These are phyloP conservation scores for Umbelopsis ramanniana DNA, from an alignment of 192 early-diverging fungal species.

Conservation along the genomic window DNA sequence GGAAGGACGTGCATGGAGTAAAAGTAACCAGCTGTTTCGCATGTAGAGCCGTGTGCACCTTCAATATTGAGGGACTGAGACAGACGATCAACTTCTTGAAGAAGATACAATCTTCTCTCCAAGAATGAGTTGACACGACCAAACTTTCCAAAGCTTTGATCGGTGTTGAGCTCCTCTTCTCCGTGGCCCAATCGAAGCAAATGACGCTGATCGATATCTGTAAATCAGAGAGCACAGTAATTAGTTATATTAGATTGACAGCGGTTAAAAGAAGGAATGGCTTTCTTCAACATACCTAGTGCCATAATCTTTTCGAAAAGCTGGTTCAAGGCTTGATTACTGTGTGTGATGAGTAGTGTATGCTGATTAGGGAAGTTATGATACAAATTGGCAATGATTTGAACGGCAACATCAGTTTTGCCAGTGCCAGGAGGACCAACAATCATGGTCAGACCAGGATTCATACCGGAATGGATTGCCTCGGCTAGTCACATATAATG, in stretches of 20 bases:
- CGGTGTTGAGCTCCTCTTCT: constrained; percentile 84
- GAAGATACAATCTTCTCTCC: constrained; percentile 71
- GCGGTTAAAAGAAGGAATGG: not conserved
- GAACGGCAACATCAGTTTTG: constrained; percentile 97
- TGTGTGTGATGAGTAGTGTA: constrained; percentile 92
- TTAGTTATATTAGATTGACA: not conserved
- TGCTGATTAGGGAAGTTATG: constrained; percentile 90
- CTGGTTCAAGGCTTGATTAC: constrained; percentile 98
- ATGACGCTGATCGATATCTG: constrained; percentile 92
- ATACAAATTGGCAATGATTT: constrained; percentile 95
- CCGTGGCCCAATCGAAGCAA: constrained; percentile 95
- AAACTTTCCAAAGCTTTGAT: constrained; percentile 85
- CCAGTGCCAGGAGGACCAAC: constrained; percentile 99
- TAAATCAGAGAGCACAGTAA: not conserved
- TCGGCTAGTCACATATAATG: constrained; percentile 48
- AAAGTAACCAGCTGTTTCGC: constrained; percentile 93
- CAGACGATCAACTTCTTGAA: constrained; percentile 77
- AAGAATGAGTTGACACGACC: constrained; percentile 94
- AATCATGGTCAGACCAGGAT: constrained; percentile 87
- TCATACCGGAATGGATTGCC: constrained; percentile 86
- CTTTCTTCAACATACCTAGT: constrained; percentile 31
- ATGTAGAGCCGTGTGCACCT: constrained; percentile 90
- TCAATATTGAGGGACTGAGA: constrained; percentile 75
- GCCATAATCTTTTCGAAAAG: constrained; percentile 95
- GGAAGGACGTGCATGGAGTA: constrained; percentile 76